phyloP scores from a whole-genome alignment of 2,329 filamentous ascomycete genomes.

The Neobulgaria alba region DNA sequence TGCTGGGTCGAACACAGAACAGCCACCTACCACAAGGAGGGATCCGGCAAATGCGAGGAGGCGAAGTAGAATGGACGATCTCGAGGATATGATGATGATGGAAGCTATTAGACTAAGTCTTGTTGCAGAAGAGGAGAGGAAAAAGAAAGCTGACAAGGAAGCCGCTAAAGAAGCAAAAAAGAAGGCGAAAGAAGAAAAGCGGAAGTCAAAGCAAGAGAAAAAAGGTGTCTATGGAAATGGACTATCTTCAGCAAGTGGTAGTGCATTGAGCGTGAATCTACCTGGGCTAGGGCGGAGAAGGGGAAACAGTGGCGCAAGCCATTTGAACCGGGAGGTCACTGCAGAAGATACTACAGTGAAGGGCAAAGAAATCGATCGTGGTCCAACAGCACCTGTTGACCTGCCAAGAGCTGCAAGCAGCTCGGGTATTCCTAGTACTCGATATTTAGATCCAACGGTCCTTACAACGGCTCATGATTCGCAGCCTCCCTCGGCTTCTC shows the following conservation, averaged over 20 bases:
- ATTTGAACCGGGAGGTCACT: slow-evolving; percentile 48
- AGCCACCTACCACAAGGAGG: slow-evolving; percentile 24
- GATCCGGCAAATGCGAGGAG: slow-evolving; percentile 26
- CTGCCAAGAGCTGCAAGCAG: slow-evolving; percentile 12
- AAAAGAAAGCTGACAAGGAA: slow-evolving; percentile 75
- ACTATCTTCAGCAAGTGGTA: slow-evolving; percentile 49
- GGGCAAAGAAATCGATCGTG: slow-evolving; percentile 62
- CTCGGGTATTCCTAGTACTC: slow-evolving; percentile 15
- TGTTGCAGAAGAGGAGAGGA: slow-evolving; percentile 89
- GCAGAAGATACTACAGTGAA: slow-evolving; percentile 43
- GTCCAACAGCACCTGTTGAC: slow-evolving; percentile 19
- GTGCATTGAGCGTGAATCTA: slow-evolving; percentile 53
- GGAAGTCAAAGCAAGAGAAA: slow-evolving; percentile 47
- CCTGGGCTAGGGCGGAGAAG: slow-evolving; percentile 40
- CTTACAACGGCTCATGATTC: slow-evolving; percentile 26
- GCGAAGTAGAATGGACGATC: slow-evolving; percentile 66
- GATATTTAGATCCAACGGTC: slow-evolving; percentile 17
- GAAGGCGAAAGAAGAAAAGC: slow-evolving; percentile 75
- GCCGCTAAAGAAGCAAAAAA: slow-evolving; percentile 76
- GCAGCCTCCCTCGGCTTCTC: slow-evolving; percentile 35
- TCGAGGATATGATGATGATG: slow-evolving; percentile 98
- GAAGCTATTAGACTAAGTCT: slow-evolving; percentile 88
- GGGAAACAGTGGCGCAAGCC: slow-evolving; percentile 52
- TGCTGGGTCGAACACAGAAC: slow-evolving; percentile 18
- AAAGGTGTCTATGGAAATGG: slow-evolving; percentile 41